phyloP scores from a whole-genome alignment of 108 stramenopile species.

The Cylindrotheca fusiformis region DNA sequence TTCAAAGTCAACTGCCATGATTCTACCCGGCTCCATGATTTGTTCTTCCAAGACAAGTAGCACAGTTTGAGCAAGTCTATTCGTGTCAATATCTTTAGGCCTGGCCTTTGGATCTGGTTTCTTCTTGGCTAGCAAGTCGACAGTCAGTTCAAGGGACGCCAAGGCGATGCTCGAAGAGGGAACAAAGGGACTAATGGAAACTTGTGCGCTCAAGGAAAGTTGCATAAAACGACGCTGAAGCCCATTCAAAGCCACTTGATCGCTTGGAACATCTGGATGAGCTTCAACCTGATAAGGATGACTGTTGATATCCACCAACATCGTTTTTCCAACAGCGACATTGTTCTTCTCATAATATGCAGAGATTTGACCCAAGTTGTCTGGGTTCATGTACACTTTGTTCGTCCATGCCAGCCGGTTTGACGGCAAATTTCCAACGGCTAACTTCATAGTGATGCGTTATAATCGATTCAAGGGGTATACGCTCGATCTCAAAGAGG shows the following conservation, averaged over 20 bases:
- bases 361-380: conserved; percentile 40
- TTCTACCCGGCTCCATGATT: conserved; percentile 72
- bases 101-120: conserved; percentile 38
- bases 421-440: conserved; percentile 80
- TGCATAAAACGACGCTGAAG: conserved; percentile 75
- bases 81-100: conserved; percentile 75
- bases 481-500: too few species aligned
- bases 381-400: conserved; percentile 72
- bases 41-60: conserved; percentile 69
- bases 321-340: conserved; percentile 27
- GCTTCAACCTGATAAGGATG: conserved; percentile 78
- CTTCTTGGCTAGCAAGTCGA: conserved; percentile 77
- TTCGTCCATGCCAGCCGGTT: conserved; percentile 86
- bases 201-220: conserved; percentile 48
- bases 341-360: conserved; percentile 30
- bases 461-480: too few species aligned
- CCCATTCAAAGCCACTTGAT: conserved; percentile 81
- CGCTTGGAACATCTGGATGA: conserved; percentile 53
- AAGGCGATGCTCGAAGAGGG: conserved; percentile 56
- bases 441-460: conserved; percentile 38
- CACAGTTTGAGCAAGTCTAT: conserved; percentile 69
- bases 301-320: conserved; percentile 56
- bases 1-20: conserved; percentile 87
- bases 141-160: conserved; percentile 62
- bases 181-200: conserved; percentile 55